Conservation (phyloP, 2,329 filamentous ascomycete species). For the Ophiostoma populinum region DNA sequence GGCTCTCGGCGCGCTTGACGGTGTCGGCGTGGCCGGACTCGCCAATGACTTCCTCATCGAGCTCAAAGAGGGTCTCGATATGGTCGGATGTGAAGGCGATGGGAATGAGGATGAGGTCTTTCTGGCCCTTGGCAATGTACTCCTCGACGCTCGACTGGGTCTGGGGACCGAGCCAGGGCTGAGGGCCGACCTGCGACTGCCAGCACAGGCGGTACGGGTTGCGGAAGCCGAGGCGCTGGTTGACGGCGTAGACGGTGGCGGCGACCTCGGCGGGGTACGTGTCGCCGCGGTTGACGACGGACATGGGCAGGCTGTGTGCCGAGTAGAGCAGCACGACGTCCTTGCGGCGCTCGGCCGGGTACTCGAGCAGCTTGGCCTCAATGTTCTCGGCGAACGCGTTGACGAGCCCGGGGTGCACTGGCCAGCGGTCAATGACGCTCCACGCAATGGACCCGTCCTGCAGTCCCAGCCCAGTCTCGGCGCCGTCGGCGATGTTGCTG, state of each 20-base stretch:
- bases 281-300: conserved; percentile 88
- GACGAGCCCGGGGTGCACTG: conserved; percentile 73
- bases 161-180: conserved; percentile 88
- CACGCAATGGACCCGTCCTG: conserved; percentile 62
- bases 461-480: not conserved
- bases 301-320: conserved; percentile 92
- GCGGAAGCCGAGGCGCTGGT: conserved; percentile 70
- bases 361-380: conserved; percentile 65
- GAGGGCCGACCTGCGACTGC: conserved; percentile 95
- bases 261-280: conserved; percentile 92
- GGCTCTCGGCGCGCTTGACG: conserved; percentile 76
- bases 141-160: conserved; percentile 75
- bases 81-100: conserved; percentile 99
- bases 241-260: conserved; percentile 92
- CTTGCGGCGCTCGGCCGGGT: conserved; percentile 63
- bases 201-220: conserved; percentile 91
- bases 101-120: conserved; percentile 76
- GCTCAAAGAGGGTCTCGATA: conserved; percentile 89
- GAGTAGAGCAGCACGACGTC: conserved; percentile 82
- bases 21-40: conserved; percentile 62
- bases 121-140: conserved; percentile 82
- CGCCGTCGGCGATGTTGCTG: conserved; percentile 27
- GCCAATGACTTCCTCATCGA: conserved; percentile 88
- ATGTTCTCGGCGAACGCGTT: conserved; percentile 90
- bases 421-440: conserved; percentile 98